A percentile compares a stretch with the other conserved stretches of the same genome.
Conservation (phyloP, 2,329 filamentous ascomycete genomes). For the Aspergillus floridensis region DNA sequence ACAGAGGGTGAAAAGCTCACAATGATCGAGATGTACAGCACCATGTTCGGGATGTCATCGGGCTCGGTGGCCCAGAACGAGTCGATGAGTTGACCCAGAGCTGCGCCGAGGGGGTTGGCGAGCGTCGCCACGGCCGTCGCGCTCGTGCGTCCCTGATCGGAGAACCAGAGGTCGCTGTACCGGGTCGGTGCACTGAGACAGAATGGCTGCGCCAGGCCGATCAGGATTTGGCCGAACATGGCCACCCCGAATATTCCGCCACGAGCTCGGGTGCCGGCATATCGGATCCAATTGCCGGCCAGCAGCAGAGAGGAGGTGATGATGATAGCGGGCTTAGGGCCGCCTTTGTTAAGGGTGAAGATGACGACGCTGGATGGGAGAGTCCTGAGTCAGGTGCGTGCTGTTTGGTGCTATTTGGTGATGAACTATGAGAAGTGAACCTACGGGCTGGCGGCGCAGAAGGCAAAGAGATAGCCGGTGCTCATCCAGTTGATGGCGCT, state of each 20-base stretch:
- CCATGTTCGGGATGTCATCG: conserved; percentile 70
- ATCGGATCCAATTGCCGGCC: conserved; percentile 87
- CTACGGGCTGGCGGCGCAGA: conserved; percentile 67
- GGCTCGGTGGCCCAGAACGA: conserved; percentile 69
- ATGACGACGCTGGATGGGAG: conserved; percentile 55
- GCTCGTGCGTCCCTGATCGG: conserved; percentile 73
- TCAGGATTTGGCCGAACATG: conserved; percentile 89
- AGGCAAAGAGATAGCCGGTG: conserved; percentile 82
- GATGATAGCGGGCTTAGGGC: conserved; percentile 75
- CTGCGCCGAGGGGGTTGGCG: conserved; percentile 86
- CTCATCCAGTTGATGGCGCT: conserved; percentile 88
- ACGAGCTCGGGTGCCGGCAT: conserved; percentile 61
- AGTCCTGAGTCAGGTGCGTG: background rate
- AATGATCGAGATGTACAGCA: conserved; percentile 81
- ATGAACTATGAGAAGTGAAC: conserved; percentile 25
- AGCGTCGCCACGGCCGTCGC: conserved; percentile 83
- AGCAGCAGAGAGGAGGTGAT: conserved; percentile 70
- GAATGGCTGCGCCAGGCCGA: conserved; percentile 87
- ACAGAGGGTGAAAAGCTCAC: conserved; percentile 48
- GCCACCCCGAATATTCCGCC: conserved; percentile 69
- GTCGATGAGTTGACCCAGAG: conserved; percentile 80
- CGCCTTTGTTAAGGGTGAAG: conserved; percentile 70
- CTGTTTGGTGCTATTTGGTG: background rate
- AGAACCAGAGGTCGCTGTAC: conserved; percentile 96
- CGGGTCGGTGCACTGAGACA: conserved; percentile 83